These are phyloP conservation scores for Penicillium cinerascens DNA, from an alignment of 495 filamentous ascomycete genomes.

Conservation along the genomic window DNA sequence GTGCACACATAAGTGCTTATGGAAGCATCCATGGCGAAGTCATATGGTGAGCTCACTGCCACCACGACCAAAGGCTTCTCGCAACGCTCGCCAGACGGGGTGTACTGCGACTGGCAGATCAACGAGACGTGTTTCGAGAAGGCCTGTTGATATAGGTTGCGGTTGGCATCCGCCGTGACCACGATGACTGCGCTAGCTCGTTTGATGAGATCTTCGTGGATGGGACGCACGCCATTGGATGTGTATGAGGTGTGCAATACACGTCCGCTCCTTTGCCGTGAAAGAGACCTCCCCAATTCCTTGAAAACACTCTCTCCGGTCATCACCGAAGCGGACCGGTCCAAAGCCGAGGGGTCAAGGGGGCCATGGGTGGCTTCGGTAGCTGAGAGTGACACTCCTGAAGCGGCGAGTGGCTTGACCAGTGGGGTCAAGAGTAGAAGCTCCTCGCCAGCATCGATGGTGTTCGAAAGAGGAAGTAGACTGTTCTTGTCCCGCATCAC, in stretches of 20 bases:
- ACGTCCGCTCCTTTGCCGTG: conserved; percentile 74
- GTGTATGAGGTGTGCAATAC: conserved; percentile 90
- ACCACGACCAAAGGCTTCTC: conserved; percentile 75
- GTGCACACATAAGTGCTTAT: conserved; percentile 90
- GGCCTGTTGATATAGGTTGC: conserved; percentile 84
- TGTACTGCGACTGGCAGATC: conserved; percentile 75
- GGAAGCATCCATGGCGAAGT: conserved; percentile 86
- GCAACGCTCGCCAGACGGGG: conserved; percentile 50
- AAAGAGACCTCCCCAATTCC: conserved; percentile 75
- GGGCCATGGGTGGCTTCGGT: conserved; percentile 49
- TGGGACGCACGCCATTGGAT: conserved; percentile 79
- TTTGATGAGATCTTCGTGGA: conserved; percentile 86
- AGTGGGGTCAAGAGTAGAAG: conserved; percentile 77
- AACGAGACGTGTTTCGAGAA: conserved; percentile 93
- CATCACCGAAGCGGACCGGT: conserved; percentile 65
- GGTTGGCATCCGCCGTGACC: conserved; percentile 83
- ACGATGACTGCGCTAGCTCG: conserved; percentile 81
- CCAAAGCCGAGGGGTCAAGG: conserved; percentile 55
- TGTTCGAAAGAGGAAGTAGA: conserved; percentile 70
- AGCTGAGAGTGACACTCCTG: conserved; percentile 59
- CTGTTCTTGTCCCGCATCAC: conserved; percentile 80
- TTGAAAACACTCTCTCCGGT: conserved; percentile 85
- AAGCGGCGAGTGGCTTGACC: conserved; percentile 81
- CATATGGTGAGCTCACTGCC: conserved; percentile 88
- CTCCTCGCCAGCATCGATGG: conserved; percentile 77